phyloP scores from a whole-genome alignment of 768 basidiomycete species.

The Tephrocybe sp. region DNA sequence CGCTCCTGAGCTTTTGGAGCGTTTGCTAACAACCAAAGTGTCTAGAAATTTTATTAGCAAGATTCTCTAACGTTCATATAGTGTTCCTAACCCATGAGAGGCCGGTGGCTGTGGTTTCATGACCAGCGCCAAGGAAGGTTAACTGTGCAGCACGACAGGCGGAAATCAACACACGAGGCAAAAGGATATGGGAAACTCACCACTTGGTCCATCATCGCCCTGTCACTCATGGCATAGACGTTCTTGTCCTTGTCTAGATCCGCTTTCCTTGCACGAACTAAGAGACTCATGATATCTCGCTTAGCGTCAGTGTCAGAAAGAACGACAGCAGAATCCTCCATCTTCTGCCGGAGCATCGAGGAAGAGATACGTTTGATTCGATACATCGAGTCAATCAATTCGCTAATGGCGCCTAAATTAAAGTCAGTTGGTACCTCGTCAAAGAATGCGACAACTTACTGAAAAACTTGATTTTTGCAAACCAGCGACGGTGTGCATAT shows the following conservation, averaged over 20 bases:
- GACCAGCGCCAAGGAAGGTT: constrained; percentile 49
- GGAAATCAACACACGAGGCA: neutral
- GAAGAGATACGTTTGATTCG: constrained; percentile 40
- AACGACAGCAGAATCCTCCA: constrained; percentile 31
- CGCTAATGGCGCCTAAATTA: neutral
- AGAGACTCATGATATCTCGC: constrained; percentile 53
- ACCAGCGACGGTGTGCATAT: constrained; percentile 16
- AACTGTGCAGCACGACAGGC: constrained; percentile 28
- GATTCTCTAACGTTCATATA: neutral
- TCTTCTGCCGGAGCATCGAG: constrained; percentile 41
- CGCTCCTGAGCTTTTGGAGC: constrained; percentile 46
- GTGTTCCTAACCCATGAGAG: constrained; percentile 43
- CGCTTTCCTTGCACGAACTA: constrained; percentile 43
- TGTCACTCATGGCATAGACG: constrained; percentile 45
- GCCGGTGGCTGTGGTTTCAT: constrained; percentile 48
- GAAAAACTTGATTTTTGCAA: constrained; percentile 7
- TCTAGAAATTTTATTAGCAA: constrained; percentile 26
- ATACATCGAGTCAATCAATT: constrained; percentile 30
- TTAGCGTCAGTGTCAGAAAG: constrained; percentile 39
- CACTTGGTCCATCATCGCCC: constrained; percentile 54
- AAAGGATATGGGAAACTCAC: constrained; percentile 25
- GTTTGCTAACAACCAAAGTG: constrained; percentile 54
- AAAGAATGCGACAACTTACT: constrained; percentile 2
- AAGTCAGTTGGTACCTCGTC: neutral
- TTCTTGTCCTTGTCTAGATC: constrained; percentile 32